Evolutionary conservation across 1,139 yeast genomes (phyloP), one percentile per base, ranked within the genome.

Genomic region (Pichia kudriavzevii): DNA sequence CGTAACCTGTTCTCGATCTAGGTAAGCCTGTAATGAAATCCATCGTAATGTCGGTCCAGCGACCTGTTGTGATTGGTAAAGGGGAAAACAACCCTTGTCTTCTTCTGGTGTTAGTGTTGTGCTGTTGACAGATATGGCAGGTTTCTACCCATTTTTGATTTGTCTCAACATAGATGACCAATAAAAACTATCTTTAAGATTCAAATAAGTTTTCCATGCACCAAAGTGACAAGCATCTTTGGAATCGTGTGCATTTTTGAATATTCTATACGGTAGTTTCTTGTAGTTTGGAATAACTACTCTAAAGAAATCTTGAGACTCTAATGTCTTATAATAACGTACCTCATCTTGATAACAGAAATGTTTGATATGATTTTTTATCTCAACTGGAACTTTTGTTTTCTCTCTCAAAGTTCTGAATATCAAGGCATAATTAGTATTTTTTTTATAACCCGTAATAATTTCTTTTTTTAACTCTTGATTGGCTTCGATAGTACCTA

Each of bases 21-120:
- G 35, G 35, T 11, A 35, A 18, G 2, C 35, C 38, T 5, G 32
- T 19, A 22, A 28, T 8, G 15, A 35, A 35, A 28, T 28, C 30
- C 24, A 28, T 25, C 2, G 32, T 26, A 10, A 32, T 17, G 22
- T 29, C 34, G 6, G 36, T 36, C 33, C 39, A 31, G 25, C 36
- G 21, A 4, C 36, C 36, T 12, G 14, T 15, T 3, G 30, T 31
- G 7, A 32, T 10, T 2, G 25, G 31, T 21, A 32, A 14, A 5
- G 36, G 39, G 5, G 13, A 3, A 14, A 35, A 32, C 13, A 35
- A 22, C 2, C 39, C 39, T 18, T 32, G 32, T 12, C 9, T 11
- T 13, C 11, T 11, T 22, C 9, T 14, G 5, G 22, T 32, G 11
- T 12, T 13, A 2, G 28, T 7, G 5, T 35, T 36, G 3, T 13